Base-by-base conservation (phyloP, 1,139 yeast genomes). In the Hansenula anomala region DNA sequence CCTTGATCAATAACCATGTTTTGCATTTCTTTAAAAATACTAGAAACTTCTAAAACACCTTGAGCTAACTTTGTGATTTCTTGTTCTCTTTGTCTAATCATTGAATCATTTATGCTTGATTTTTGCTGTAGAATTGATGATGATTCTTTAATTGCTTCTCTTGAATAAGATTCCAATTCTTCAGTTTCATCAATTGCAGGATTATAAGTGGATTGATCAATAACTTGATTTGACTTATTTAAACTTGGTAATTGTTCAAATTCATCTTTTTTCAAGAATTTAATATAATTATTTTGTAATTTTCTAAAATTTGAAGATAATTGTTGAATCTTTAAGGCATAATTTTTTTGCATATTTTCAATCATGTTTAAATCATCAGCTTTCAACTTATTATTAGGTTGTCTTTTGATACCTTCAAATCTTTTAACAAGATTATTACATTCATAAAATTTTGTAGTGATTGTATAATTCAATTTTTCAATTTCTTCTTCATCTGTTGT, bases 1-100 rank as follows among this genome's bases (percentile, higher is more conserved):
- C 98, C 98, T 61, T 92, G 98, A 56, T 94, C 97, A 42, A 92
- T 86, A 36, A 92, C 89, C 71, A 94, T 71, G 25, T 80, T 77
- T 54, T 94, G 97, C 75, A 92, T 77, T 56, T 94, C 97, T 58
- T 86, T 84, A 66, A 92, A 92, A 39, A 94, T 92, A 2, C 94
- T 88, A 33, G 94, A 85, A 2, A 92, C 85, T 59, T 92, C 99
- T 26, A 92, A 67, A 32, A 92, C 95, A 33, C 97, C 96, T 70
- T 87, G 88, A 4, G 98, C 97, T 41, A 94, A 73, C 51, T 83
- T 84, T 23, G 85, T 83, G 36, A 94, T 92, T 55, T 92, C 98
- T 39, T 78, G 75, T 56, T 92, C 98, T 41, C 98, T 71, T 49
- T 84, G 89, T 40, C 79, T 73, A 30, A 86, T 64, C 41, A 68